Evolutionary conservation across 163 green algal species (phyloP), one percentile per base, ranked within the genome.

Genomic region (Chlamydomonas reinhardtii): DNA sequence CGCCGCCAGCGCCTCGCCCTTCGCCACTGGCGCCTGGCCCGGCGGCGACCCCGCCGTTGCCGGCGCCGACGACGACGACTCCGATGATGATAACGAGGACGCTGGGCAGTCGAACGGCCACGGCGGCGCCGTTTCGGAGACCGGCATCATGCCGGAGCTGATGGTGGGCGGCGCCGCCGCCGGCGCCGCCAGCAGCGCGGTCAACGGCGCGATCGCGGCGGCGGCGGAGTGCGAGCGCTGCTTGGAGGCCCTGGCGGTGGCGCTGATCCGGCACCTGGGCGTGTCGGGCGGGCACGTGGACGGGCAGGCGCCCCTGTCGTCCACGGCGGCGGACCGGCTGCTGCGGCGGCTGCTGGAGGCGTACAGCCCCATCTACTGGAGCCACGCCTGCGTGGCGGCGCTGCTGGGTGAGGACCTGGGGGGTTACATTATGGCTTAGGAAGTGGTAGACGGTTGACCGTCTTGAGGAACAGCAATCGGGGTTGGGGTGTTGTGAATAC

Each of bases 331-430:
- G 24, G 86, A 92, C 64, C 68, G 79, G 69, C 74, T 94, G 71
- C 90, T 94, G 32, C 64, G 61, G 24, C n/a, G 48, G 69, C 88
- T 93, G 86, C 76, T 92, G 52, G 48, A 29, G 9, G 56, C 39
- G 4, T 90, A 93, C 73, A 75, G 83, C 31, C 69, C 77, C 4
- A 76, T 93, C 48, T 86, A 91, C 76, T 92, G 89, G 83, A 89
- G 82, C 80, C 76, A 76, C 35, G 24, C 76, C 2, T 91, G 86
- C 84, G 74, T 92, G 31, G 61, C 35, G 24, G 88, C 78, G 3
- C 85, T 94, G 66, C 76, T 91, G 64, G 72, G 86, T 89, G 76
- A 75, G 74, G 11, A 43, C 34, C 2, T 4, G 24, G 62, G 62
- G 17, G 22, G 8, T 54, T n/a, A n/a, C n/a, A n/a, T n/a, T n/a